Evolutionary conservation across 2,329 filamentous ascomycete species (phyloP), one percentile per base, ranked within the genome.

Genomic region (Diaporthe batatas): DNA sequence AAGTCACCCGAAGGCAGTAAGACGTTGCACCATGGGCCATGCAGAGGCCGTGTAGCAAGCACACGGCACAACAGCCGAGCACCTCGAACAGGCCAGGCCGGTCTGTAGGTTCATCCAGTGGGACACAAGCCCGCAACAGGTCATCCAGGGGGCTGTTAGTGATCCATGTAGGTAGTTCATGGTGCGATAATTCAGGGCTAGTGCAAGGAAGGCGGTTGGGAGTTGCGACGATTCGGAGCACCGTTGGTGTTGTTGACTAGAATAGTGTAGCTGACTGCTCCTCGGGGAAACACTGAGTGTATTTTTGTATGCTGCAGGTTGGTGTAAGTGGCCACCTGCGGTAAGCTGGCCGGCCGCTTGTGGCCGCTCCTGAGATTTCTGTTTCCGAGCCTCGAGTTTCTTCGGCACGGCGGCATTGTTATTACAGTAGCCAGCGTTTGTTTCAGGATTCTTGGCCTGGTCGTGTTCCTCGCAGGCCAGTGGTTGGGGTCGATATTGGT

Each of bases 331-430:
- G 62, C 62, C 62, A 25, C 62, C 62, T 65, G 55, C 58, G 34
- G 68, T 70, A 70, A 70, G 55, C 42, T 70, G 42, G 55, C 44
- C 55, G 42, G 55, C 44, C 55, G 42, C 44, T 51, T 51, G 36
- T 59, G 54, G 55, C 42, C 68, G 34, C 55, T 51, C 34, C 42
- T 14, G 39, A 59, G 53, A 8, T 25, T 58, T 16, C 18, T 18
- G 23, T 29, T 47, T 47, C 23, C 23, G 21, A 44, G 53, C 36
- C 36, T 39, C 6, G 36, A 39, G 10, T 39, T 39, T 39, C 36
- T 39, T 7, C 11, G 25, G 42, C 34, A 25, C 25, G 2, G 23
- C 32, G 29, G 32, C 7, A 10, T 49, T 23, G 39, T 23, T 16
- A 44, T 23, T 21, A 29, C 57, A 36, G 53, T 21, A 25, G 53